Evolutionary conservation across 495 filamentous ascomycete species (phyloP).

Genomic region (Xylaria castorea): DNA sequence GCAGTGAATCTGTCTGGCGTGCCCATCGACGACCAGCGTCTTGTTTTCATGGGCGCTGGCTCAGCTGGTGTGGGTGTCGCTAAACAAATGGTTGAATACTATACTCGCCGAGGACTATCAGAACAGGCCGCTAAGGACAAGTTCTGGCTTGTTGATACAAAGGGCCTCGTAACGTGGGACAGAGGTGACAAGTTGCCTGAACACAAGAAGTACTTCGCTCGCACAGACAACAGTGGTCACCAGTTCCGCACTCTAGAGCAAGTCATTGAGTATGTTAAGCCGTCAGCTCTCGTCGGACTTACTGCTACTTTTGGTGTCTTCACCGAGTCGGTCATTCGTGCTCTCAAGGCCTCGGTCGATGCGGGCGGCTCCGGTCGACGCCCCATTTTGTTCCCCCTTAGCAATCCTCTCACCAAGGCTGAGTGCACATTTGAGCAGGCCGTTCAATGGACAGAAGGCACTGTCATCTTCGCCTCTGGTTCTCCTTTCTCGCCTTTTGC

Average conservation of each 20-base stretch:
- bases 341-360: slow-evolving; percentile 71
- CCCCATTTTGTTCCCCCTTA: slow-evolving; percentile 92
- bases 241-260: slow-evolving; percentile 91
- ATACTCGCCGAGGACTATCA: slow-evolving; percentile 90
- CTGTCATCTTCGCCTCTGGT: slow-evolving; percentile 90
- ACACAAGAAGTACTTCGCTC: slow-evolving; percentile 98
- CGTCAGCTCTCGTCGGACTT: slow-evolving; percentile 91
- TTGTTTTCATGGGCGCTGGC: slow-evolving; percentile 96
- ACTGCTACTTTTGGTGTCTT: slow-evolving; percentile 95
- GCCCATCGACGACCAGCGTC: slow-evolving; percentile 86
- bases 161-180: slow-evolving; percentile 92
- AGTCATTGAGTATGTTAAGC: slow-evolving; percentile 91
- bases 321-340: slow-evolving; percentile 82
- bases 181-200: slow-evolving; percentile 93
- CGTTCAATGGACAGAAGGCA: slow-evolving; percentile 85
- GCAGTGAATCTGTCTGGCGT: slow-evolving; percentile 88
- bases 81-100: slow-evolving; percentile 95
- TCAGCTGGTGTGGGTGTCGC: slow-evolving; percentile 96
- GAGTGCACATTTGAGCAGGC: slow-evolving; percentile 97
- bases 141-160: slow-evolving; percentile 98
- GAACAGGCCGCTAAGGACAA: slow-evolving; percentile 87
- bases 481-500: slow-evolving; percentile 85
- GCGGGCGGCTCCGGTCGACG: slow-evolving; percentile 74
- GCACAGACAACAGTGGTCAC: slow-evolving; percentile 86
- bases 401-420: slow-evolving; percentile 93